These are phyloP conservation scores for Firmiana major DNA, from an alignment of 345 rosid species.

Conservation along the genomic window DNA sequence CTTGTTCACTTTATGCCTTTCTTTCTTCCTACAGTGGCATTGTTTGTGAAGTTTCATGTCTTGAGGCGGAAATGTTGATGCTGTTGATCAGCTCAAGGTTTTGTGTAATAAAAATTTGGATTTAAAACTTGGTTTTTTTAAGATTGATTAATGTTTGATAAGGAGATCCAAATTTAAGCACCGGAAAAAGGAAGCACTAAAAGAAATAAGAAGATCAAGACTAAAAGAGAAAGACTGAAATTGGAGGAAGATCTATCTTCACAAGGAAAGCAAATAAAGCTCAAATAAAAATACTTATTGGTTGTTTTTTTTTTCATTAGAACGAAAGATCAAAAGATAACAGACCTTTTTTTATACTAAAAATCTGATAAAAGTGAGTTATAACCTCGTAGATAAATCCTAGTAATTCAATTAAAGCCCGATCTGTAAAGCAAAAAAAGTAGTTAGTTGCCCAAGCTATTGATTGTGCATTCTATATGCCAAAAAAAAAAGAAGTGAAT, in stretches of 20 bases:
- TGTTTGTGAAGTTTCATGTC: not conserved
- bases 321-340: not conserved
- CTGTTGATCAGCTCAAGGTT: not conserved
- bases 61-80: not conserved
- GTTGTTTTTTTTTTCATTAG: not conserved
- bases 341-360: not conserved
- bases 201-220: not conserved
- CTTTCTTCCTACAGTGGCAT: not conserved
- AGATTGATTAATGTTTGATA: not conserved
- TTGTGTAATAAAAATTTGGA: not conserved
- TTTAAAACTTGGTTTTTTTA: not conserved
- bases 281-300: not conserved
- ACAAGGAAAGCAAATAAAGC: not conserved
- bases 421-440: not conserved
- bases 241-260: not conserved
- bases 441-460: not conserved
- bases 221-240: not conserved
- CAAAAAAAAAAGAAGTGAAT: not conserved
- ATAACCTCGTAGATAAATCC: not conserved
- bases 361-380: not conserved
- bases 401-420: not conserved
- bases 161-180: not conserved
- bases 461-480: not conserved
- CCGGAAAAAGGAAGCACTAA: not conserved
- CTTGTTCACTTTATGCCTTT: not conserved